These are phyloP conservation scores for Dendrobium huoshanense DNA, from an alignment of 106 monocot species.

Conservation along the genomic window DNA sequence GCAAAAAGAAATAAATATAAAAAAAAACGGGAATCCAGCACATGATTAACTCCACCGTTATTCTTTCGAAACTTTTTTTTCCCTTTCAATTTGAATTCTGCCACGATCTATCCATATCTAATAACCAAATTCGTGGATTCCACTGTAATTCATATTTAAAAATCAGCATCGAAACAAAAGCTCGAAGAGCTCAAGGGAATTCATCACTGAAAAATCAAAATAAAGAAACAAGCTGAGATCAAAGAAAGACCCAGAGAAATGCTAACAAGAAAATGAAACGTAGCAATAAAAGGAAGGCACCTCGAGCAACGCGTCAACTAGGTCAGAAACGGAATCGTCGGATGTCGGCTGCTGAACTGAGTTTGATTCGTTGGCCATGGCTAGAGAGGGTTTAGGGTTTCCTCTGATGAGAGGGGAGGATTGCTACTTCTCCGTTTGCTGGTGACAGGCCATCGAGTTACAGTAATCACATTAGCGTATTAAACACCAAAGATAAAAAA, in stretches of 20 bases:
- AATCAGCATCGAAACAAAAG: not conserved
- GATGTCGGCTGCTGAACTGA: constrained; percentile 1
- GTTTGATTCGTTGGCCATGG: constrained; percentile 17
- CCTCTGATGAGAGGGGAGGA: no score
- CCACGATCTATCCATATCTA: not conserved
- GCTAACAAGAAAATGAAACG: not conserved
- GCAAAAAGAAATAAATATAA: no score
- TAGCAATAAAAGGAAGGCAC: not conserved
- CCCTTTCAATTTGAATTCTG: not conserved
- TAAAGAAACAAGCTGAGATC: not conserved
- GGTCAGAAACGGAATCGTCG: constrained; percentile 8
- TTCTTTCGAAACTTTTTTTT: not conserved
- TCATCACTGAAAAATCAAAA: not conserved
- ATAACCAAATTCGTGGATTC: not conserved
- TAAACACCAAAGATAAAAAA: no score
- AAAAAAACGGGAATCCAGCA: no score
- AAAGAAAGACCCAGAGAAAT: not conserved
- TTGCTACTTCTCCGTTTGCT: no score
- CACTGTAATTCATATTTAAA: not conserved
- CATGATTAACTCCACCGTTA: not conserved
- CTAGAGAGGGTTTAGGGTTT: no score
- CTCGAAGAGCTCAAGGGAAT: not conserved
- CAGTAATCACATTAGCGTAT: no score
- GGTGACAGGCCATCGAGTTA: no score
- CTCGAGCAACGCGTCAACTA: constrained; percentile 21